Conservation (phyloP, 768 basidiomycete species). For the Xerocomus potaroensis region DNA sequence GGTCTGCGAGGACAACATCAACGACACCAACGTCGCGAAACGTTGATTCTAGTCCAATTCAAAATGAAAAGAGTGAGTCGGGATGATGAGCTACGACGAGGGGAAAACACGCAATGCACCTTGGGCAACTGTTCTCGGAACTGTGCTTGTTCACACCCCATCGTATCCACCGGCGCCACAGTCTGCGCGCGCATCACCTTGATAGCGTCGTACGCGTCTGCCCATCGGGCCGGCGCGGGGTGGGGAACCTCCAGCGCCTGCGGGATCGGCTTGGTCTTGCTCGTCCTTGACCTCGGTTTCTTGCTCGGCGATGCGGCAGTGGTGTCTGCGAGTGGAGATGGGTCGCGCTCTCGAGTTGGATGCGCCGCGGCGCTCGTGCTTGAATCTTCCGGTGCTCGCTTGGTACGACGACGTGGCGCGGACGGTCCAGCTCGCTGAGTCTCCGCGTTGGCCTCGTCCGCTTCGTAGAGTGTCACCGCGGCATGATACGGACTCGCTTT, state of each 20-base stretch:
- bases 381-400: too few relatives aligned
- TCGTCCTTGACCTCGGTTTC: too few relatives aligned
- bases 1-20: slow-evolving; percentile 96
- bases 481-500: slow-evolving; percentile 42
- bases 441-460: not conserved
- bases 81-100: too few relatives aligned
- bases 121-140: slow-evolving; percentile 58
- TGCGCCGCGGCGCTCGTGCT: too few relatives aligned
- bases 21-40: slow-evolving; percentile 80
- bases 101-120: slow-evolving; percentile 35
- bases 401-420: slow-evolving; percentile 8
- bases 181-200: slow-evolving; percentile 70
- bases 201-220: slow-evolving; percentile 65
- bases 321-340: too few relatives aligned
- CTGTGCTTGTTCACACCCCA: slow-evolving; percentile 81
- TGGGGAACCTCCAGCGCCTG: slow-evolving; percentile 56
- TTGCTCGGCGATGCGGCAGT: not conserved
- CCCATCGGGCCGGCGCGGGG: slow-evolving; percentile 64
- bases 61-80: too few relatives aligned
- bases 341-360: too few relatives aligned
- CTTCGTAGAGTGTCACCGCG: slow-evolving; percentile 40
- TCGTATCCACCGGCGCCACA: slow-evolving; percentile 86
- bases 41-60: slow-evolving; percentile 76
- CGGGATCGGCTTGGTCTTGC: slow-evolving; percentile 55
- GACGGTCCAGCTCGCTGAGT: slow-evolving; percentile 14